phyloP scores from a whole-genome alignment of 1,284 basidiomycete genomes.

The Phaffia rhodozyma region DNA sequence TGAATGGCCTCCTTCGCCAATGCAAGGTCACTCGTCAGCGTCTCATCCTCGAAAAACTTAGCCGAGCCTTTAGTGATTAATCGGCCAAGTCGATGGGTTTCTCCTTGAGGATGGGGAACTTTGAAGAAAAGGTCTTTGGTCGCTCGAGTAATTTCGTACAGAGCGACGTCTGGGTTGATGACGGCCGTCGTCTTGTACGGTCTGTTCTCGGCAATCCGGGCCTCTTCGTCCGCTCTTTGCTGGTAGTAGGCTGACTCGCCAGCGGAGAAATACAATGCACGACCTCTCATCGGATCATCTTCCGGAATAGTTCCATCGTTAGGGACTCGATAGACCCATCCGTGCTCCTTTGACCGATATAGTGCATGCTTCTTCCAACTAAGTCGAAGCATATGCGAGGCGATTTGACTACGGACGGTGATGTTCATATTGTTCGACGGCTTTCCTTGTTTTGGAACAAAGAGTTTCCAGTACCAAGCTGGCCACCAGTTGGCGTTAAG shows the following conservation, averaged over 20 bases:
- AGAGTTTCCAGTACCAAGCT: constrained; percentile 93
- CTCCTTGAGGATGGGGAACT: constrained; percentile 91
- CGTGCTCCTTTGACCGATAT: constrained; percentile 73
- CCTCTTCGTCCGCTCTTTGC: constrained; percentile 18
- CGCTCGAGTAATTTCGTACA: neutral
- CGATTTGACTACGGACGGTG: constrained; percentile 69
- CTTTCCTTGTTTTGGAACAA: constrained; percentile 30
- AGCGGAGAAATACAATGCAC: constrained; percentile 16
- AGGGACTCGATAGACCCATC: constrained; percentile 80
- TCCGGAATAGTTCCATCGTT: constrained; percentile 22
- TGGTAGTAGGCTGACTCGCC: constrained; percentile 12
- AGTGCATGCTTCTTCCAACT: constrained; percentile 83
- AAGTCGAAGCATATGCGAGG: constrained; percentile 74
- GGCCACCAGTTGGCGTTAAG: constrained; percentile 44
- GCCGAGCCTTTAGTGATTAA: constrained; percentile 85
- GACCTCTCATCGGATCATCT: constrained; percentile 8
- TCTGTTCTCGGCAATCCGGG: constrained; percentile 11
- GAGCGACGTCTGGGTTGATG: constrained; percentile 14
- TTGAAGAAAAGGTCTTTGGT: constrained; percentile 55
- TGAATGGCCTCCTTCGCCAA: constrained; percentile 69
- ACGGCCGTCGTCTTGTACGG: constrained; percentile 20
- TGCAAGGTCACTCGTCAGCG: constrained; percentile 44
- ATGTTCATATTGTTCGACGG: constrained; percentile 53
- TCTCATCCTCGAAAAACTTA: constrained; percentile 74
- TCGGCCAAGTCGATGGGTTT: constrained; percentile 82